These are phyloP conservation scores for Tolypocladium ophioglossoides DNA, from an alignment of 2,329 filamentous ascomycete genomes.

Conservation along the genomic window DNA sequence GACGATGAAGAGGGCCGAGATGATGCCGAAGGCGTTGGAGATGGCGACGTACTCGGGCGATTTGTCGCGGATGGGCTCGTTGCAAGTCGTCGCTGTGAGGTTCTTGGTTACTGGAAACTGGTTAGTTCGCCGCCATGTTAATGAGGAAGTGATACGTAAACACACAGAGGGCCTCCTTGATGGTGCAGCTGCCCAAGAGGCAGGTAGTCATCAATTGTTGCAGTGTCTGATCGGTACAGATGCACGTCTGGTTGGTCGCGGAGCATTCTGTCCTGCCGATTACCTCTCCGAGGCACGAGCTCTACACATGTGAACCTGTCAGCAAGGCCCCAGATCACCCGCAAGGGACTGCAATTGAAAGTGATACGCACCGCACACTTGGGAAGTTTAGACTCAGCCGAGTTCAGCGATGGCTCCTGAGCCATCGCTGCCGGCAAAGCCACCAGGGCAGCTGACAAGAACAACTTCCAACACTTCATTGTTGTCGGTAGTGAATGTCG, in stretches of 20 bases:
- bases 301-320: neutral
- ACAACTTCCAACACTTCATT: neutral
- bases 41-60: conserved; percentile 22
- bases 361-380: conserved; percentile 1
- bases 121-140: neutral
- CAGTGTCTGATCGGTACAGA: conserved; percentile 18
- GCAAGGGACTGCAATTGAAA: neutral
- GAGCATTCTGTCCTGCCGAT: conserved; percentile 16
- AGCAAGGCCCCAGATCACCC: neutral
- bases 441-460: neutral
- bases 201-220: conserved; percentile 15
- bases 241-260: conserved; percentile 16
- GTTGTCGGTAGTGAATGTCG: neutral
- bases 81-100: conserved; percentile 9
- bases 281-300: conserved; percentile 12
- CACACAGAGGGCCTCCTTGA: conserved; percentile 21
- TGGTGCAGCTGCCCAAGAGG: conserved; percentile 15
- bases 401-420: neutral
- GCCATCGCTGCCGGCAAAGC: neutral
- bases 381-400: neutral
- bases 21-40: conserved; percentile 18
- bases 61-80: conserved; percentile 17
- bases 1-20: conserved; percentile 28
- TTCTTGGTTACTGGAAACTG: conserved; percentile 13
- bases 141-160: neutral